Base-by-base conservation (phyloP, 2,329 filamentous ascomycete genomes). In the Colletotrichum eremochloae region DNA sequence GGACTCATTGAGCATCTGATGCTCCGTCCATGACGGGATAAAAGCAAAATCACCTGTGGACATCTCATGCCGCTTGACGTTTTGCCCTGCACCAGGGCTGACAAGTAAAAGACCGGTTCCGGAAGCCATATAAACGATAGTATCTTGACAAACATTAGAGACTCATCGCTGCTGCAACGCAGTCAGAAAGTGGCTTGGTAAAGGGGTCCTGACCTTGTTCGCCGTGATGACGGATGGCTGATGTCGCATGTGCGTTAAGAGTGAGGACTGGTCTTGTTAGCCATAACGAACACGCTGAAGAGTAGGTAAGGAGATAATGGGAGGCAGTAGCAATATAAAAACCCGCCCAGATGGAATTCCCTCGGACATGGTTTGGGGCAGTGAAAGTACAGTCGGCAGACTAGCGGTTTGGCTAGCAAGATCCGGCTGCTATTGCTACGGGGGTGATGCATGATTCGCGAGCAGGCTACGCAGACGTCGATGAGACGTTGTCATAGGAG, bases 1-100 rank as follows among this genome's bases (percentile, higher is more conserved):
- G 1, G 87, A 86, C 48, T 93, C 88, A 76, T 94, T 94, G 29
- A 91, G 83, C 66, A 91, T 87, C 78, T 93, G 91, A 80, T 94
- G 91, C 78, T 94, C 91, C 0, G 89, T 89, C 85, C 87, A 93
- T 0, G 91, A 88, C 0, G 92, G 92, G 15, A 94, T 87, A 67
- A 93, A 85, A 3, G 91, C 91, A 79, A 93, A 94, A 78, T 94
- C 92, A 0, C 92, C 92, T 0, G 89, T 84, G 1, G 80, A 80
- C 8, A 94, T 84, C 24, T 88, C 82, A 73, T 92, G 86, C 44
- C 87, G 86, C 73, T 87, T 87, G 0, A 86, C 79, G 40, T 85
- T 81, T 44, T 82, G 82, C 58, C 86, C 86, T 15, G 89, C 86
- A 53, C 86, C 84, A 29, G 89, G 84, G 64, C 86, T 86, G 0